A percentile compares a stretch with the other conserved stretches of the same genome.
Evolutionary conservation across 352 stramenopile species (phyloP).

Genomic region (Phytophthora colocasiae): DNA sequence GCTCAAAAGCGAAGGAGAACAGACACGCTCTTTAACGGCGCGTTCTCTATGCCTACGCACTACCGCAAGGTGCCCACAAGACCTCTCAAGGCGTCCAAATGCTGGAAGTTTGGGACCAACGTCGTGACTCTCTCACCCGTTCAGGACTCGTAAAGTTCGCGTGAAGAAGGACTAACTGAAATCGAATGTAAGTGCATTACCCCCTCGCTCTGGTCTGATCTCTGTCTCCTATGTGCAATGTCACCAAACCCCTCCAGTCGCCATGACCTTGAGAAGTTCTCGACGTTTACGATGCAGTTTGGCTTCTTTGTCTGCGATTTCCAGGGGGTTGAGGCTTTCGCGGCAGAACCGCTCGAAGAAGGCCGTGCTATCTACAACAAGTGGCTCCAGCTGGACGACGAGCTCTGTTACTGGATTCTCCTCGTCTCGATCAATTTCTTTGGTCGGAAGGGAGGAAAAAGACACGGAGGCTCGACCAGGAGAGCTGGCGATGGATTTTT

Average conservation of each 20-base stretch:
- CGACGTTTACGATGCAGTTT: conserved; percentile 49
- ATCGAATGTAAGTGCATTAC: conserved; percentile 45
- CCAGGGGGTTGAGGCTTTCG: conserved; percentile 23
- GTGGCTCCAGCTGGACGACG: conserved; percentile 19
- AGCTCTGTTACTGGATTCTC: not conserved
- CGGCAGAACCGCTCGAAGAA: conserved; percentile 38
- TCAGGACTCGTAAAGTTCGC: conserved; percentile 27
- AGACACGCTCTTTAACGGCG: conserved; percentile 19
- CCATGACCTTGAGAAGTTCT: conserved; percentile 59
- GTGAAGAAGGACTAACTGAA: conserved; percentile 27
- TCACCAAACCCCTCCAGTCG: conserved; percentile 27
- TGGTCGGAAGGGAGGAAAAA: not conserved
- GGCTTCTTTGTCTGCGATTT: conserved; percentile 38
- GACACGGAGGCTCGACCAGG: conserved; percentile 9
- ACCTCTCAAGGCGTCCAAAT: conserved; percentile 78
- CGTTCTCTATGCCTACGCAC: conserved; percentile 39
- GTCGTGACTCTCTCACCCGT: conserved; percentile 40
- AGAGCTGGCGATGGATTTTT: not conserved
- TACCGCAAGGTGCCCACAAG: conserved; percentile 77
- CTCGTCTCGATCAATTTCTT: not conserved
- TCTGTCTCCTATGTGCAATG: not conserved
- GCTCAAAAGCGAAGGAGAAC: conserved; percentile 38
- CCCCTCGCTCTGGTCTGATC: conserved; percentile 16
- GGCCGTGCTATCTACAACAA: conserved; percentile 6
- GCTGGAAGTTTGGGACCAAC: conserved; percentile 61